Evolutionary conservation across 2,329 filamentous ascomycete species (phyloP).

Genomic region (Stagonosporopsis rhizophila): DNA sequence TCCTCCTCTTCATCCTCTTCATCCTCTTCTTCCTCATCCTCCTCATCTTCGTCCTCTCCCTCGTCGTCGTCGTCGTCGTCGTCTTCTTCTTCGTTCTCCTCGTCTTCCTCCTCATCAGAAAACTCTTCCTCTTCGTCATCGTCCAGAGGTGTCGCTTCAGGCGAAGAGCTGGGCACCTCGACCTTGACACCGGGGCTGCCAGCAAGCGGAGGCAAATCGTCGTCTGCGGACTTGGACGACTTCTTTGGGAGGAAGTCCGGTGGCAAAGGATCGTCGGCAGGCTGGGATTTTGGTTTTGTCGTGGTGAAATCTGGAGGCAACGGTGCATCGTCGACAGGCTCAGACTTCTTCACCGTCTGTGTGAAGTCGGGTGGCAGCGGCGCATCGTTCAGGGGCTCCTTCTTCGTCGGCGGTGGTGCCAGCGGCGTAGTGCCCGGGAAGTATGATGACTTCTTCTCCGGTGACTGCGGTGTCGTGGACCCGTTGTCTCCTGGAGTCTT

Average conservation of each 20-base stretch:
- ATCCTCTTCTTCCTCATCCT: conserved; percentile 6
- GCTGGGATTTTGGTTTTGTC: conserved; percentile 37
- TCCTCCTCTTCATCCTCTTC: conserved; percentile 6
- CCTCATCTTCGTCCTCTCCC: conserved; percentile 51
- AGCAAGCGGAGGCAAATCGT: conserved; percentile 55
- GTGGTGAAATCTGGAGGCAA: conserved; percentile 48
- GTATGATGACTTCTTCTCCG: conserved; percentile 33
- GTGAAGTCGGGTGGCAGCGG: conserved; percentile 49
- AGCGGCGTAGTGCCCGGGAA: conserved; percentile 38
- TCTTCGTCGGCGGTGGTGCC: conserved; percentile 41
- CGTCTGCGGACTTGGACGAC: conserved; percentile 41
- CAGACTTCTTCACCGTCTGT: conserved; percentile 29
- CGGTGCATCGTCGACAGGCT: conserved; percentile 44
- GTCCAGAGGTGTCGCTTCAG: conserved; percentile 41
- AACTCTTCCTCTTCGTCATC: conserved; percentile 49
- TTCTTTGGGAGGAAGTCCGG: conserved; percentile 45
- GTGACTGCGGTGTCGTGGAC: conserved; percentile 46
- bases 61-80: conserved; percentile 57
- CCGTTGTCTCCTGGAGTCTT: conserved; percentile 50
- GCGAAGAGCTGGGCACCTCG: conserved; percentile 45
- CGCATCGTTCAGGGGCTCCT: conserved; percentile 43
- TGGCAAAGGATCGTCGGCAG: conserved; percentile 49
- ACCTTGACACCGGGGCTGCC: conserved; percentile 57
- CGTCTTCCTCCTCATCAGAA: conserved; percentile 47
- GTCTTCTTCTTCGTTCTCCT: conserved; percentile 42